phyloP scores from a whole-genome alignment of 495 filamentous ascomycete species.

The Glarea lozoyensis region DNA sequence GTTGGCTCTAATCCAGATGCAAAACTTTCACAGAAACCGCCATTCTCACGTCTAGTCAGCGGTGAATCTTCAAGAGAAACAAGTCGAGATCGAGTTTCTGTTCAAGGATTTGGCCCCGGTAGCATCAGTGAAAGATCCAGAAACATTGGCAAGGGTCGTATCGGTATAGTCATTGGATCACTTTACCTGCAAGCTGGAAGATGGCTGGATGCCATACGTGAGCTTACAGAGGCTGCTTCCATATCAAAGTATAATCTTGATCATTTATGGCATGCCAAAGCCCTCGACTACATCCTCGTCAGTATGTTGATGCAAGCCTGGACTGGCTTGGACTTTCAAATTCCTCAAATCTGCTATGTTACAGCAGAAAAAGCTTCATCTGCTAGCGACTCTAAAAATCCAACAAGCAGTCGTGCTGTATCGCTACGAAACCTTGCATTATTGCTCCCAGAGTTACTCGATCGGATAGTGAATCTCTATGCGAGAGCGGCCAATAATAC shows the following conservation, averaged over 20 bases:
- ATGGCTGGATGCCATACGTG: constrained; percentile 82
- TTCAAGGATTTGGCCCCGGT: constrained; percentile 74
- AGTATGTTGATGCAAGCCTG: constrained; percentile 78
- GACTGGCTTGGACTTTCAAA: constrained; percentile 79
- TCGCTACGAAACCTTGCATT: constrained; percentile 54
- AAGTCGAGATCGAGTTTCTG: constrained; percentile 71
- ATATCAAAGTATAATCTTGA: constrained; percentile 75
- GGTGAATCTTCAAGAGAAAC: constrained; percentile 30
- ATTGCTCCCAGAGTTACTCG: constrained; percentile 64
- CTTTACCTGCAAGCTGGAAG: constrained; percentile 81
- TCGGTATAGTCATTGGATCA: constrained; percentile 73
- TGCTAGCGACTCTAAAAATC: constrained; percentile 26
- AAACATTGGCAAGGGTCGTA: constrained; percentile 73
- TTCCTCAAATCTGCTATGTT: constrained; percentile 44
- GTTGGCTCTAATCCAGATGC: constrained; percentile 28
- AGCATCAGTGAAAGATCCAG: constrained; percentile 64
- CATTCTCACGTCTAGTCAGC: constrained; percentile 23
- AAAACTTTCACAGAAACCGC: constrained; percentile 26
- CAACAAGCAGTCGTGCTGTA: constrained; percentile 39
- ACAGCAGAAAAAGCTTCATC: constrained; percentile 35
- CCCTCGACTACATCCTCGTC: constrained; percentile 75
- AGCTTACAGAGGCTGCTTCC: constrained; percentile 70
- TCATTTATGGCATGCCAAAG: constrained; percentile 95
- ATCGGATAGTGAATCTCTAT: constrained; percentile 78
- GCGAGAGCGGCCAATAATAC: constrained; percentile 63